Percentiles rank a stretch among this genome's conserved stretches.
These are phyloP conservation scores for Blastobotrys malaysiensis DNA, from an alignment of 1,139 yeast species.

Conservation along the genomic window DNA sequence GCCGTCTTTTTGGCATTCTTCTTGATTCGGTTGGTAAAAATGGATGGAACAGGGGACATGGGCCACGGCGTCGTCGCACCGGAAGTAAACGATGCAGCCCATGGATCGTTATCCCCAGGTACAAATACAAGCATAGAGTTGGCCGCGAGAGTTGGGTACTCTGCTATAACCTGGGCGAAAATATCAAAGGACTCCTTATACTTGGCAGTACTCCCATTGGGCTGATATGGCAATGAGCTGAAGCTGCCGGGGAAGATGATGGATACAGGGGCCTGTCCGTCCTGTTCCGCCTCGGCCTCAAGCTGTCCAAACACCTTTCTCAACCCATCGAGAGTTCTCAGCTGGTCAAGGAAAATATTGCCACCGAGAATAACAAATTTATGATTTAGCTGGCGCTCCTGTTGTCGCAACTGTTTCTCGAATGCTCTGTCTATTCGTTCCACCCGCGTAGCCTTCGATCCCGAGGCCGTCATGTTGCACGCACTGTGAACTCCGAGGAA, in stretches of 20 bases:
- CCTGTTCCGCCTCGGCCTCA: conserved; percentile 38
- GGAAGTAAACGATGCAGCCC: conserved; percentile 70
- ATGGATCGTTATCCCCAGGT: conserved; percentile 92
- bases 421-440: conserved; percentile 56
- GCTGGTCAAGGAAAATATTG: conserved; percentile 60
- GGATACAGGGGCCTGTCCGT: conserved; percentile 47
- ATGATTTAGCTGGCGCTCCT: conserved; percentile 60
- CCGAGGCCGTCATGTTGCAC: conserved; percentile 7
- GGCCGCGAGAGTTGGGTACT: conserved; percentile 38
- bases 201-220: conserved; percentile 40
- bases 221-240: conserved; percentile 55
- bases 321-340: conserved; percentile 53
- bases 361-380: conserved; percentile 67
- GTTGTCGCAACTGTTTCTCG: conserved; percentile 46
- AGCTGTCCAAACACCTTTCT: conserved; percentile 51
- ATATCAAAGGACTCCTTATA: conserved; percentile 74
- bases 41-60: conserved; percentile 58
- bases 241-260: conserved; percentile 68
- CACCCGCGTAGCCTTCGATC: conserved; percentile 20
- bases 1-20: conserved; percentile 59
- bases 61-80: conserved; percentile 72
- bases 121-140: conserved; percentile 56
- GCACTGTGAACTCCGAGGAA: conserved; percentile 63
- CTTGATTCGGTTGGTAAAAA: conserved; percentile 63
- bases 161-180: conserved; percentile 52